A percentile compares a stretch with the other conserved stretches of the same genome.
Evolutionary conservation across 2,329 filamentous ascomycete species (phyloP).

Genomic region (Remersonia thermophila): DNA sequence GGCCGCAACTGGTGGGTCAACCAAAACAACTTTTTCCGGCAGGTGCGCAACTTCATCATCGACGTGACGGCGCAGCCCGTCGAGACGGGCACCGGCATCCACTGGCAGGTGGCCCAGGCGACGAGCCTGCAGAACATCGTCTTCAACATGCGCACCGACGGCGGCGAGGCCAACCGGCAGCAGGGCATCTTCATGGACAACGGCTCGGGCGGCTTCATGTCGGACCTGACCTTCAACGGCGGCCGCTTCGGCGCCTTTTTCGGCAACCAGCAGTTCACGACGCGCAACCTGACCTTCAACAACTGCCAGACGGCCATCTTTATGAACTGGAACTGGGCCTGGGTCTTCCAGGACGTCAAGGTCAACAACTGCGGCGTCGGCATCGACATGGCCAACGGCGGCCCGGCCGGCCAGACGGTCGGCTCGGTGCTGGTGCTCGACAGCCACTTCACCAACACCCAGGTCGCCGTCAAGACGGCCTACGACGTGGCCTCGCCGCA

Average conservation of each 20-base stretch:
- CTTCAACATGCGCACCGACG: slow-evolving; percentile 64
- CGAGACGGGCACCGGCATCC: slow-evolving; percentile 55
- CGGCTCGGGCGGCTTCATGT: slow-evolving; percentile 73
- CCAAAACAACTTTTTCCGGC: slow-evolving; percentile 75
- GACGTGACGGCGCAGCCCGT: slow-evolving; percentile 56
- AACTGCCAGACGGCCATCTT: slow-evolving; percentile 70
- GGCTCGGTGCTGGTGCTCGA: slow-evolving; percentile 78
- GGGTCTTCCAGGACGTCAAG: slow-evolving; percentile 63
- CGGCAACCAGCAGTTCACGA: slow-evolving; percentile 80
- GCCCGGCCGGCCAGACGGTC: slow-evolving; percentile 54
- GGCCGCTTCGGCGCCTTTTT: slow-evolving; percentile 67
- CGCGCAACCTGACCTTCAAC: slow-evolving; percentile 71
- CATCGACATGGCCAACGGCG: slow-evolving; percentile 63
- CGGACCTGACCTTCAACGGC: slow-evolving; percentile 72
- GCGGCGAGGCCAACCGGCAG: slow-evolving; percentile 52
- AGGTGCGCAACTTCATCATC: slow-evolving; percentile 71
- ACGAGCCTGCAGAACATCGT: slow-evolving; percentile 70
- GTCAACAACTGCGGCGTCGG: slow-evolving; percentile 67
- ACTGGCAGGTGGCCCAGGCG: slow-evolving; percentile 79
- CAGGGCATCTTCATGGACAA: slow-evolving; percentile 78
- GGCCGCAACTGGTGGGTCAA: slow-evolving; percentile 69
- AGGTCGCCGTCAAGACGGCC: slow-evolving; percentile 63
- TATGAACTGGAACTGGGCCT: slow-evolving; percentile 90
- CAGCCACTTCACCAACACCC: slow-evolving; percentile 64
- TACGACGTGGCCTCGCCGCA: slow-evolving; percentile 50